phyloP scores from a whole-genome alignment of 345 rosid species.

The Litchi chinensis region DNA sequence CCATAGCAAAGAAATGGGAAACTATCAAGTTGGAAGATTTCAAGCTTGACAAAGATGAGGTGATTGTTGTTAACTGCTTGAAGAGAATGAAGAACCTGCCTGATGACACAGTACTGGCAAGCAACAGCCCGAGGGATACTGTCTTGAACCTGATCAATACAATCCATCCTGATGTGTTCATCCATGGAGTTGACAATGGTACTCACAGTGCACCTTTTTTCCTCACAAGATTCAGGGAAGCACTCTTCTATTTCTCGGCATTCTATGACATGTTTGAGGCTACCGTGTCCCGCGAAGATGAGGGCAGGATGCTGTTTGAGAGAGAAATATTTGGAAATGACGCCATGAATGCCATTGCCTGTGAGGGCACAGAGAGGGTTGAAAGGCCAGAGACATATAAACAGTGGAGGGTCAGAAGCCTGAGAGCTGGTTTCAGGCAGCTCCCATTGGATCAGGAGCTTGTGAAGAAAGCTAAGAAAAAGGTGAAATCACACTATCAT shows the following conservation, averaged over 20 bases:
- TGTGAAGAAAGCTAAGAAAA: constrained; percentile 42
- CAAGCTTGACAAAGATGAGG: constrained; percentile 52
- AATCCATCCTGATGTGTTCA: constrained; percentile 62
- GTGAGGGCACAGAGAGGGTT: constrained; percentile 69
- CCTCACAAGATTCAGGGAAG: constrained; percentile 63
- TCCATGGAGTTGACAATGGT: constrained; percentile 65
- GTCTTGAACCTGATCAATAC: constrained; percentile 58
- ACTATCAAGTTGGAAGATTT: constrained; percentile 66
- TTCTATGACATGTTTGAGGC: constrained; percentile 68
- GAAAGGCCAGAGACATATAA: constrained; percentile 81
- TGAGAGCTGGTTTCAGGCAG: constrained; percentile 68
- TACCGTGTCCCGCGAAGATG: constrained; percentile 45
- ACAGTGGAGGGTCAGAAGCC: constrained; percentile 41
- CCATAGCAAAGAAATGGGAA: constrained; percentile 77
- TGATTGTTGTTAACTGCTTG: constrained; percentile 61
- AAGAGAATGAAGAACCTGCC: constrained; percentile 56
- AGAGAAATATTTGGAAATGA: constrained; percentile 58
- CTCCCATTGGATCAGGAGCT: constrained; percentile 49
- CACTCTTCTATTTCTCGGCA: constrained; percentile 69
- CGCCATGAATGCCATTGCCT: constrained; percentile 65
- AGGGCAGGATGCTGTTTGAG: constrained; percentile 60
- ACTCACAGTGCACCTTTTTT: constrained; percentile 75
- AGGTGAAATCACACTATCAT: constrained; percentile 51
- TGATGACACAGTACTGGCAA: constrained; percentile 56
- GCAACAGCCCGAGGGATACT: constrained; percentile 58